Conservation (phyloP, 2,329 filamentous ascomycete species). For the Pseudogymnoascus sp. region DNA sequence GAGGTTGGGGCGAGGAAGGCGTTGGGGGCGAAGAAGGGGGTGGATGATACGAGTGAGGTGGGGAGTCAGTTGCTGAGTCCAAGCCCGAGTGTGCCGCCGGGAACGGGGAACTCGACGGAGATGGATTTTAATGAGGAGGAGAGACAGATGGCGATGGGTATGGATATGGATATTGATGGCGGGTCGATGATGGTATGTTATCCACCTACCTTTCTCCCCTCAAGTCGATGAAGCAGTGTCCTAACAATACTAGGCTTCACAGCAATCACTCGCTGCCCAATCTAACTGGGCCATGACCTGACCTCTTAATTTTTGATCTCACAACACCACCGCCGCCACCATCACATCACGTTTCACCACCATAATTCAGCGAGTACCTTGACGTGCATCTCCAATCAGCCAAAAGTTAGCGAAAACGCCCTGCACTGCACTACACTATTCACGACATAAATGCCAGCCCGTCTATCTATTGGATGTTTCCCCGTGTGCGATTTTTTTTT, state of each 20-base stretch:
- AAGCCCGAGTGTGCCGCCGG: background rate
- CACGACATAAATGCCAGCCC: background rate
- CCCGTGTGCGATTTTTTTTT: background rate
- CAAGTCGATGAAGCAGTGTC: background rate
- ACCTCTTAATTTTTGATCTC: background rate
- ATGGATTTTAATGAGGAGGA: slow-evolving; percentile 3
- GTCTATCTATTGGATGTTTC: background rate
- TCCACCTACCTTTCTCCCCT: accelerated
- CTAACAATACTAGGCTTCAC: background rate
- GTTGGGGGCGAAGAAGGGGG: background rate
- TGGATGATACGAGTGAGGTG: background rate
- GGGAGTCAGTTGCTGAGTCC: background rate
- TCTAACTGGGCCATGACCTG: background rate
- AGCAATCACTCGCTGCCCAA: background rate
- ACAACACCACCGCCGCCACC: background rate
- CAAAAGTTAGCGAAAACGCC: background rate
- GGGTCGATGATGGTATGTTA: slow-evolving; percentile 2
- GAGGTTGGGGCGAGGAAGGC: background rate
- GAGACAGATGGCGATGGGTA: background rate
- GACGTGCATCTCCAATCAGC: background rate
- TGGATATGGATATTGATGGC: slow-evolving; percentile 26
- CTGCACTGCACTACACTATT: background rate
- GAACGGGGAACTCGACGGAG: background rate
- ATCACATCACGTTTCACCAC: background rate
- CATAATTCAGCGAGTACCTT: background rate